Evolutionary conservation across 2,329 filamentous ascomycete genomes (phyloP), one percentile per base, ranked within the genome.

Genomic region (Ascochyta koolunga): DNA sequence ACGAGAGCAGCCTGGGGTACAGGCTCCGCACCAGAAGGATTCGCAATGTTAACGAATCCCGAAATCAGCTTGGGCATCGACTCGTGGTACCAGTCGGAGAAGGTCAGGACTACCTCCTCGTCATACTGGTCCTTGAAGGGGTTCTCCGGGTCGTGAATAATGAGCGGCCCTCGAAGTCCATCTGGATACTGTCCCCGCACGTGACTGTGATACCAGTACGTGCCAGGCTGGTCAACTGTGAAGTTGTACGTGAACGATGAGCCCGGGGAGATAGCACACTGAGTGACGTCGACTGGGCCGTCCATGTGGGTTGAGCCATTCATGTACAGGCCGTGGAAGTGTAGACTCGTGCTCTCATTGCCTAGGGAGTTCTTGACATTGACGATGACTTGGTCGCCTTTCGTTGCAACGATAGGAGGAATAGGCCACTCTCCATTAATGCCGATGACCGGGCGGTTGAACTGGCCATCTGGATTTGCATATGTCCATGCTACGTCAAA

Each of bases 321-420:
- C 68, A 91, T 89, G 67, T 86, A 91, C 58, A 93, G 80, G 15
- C 90, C 90, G 62, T 93, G 90, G 71, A 89, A 93, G 68, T 93
- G 90, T 5, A 93, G 79, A 32, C 82, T 83, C 8, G 87, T 88
- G 11, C 81, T 83, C 61, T 83, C 72, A 60, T 91, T 89, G 11
- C 79, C 77, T 0, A 89, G 83, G 19, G 82, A 79, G 63, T 93
- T 93, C 61, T 84, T 77, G 44, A 91, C 79, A 27, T 89, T 84
- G 37, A 92, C 84, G 3, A 90, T 72, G 8, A 95, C 72, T 1
- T 82, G 85, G 63, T 95, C 90, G 18, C 88, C 89, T 59, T 89
- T 86, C 60, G 89, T 90, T 58, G 86, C 85, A 59, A 90, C 84
- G 39, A 95, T 84, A 38, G 89, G 73, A 5, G 90, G 90, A 0